Conservation (phyloP, 2,329 filamentous ascomycete genomes). For the Teratosphaeria viscida region DNA sequence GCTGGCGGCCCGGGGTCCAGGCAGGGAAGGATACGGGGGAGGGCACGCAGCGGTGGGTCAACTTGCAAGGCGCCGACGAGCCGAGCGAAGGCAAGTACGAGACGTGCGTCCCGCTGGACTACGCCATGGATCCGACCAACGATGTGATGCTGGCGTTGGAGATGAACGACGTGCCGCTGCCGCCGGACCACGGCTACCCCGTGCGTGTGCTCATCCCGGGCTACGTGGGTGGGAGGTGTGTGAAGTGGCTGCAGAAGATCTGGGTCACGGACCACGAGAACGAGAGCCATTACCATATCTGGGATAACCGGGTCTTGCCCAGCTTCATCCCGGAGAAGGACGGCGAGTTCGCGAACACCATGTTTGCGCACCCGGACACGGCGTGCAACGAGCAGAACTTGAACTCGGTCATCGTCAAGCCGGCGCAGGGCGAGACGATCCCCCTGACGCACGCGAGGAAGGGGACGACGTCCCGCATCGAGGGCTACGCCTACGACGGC, state of each 20-base stretch:
- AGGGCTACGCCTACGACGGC: no score
- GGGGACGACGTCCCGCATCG: no score
- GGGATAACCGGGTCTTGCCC: no score
- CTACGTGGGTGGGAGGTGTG: conserved; percentile 31
- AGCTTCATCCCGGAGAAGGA: no score
- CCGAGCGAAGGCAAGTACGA: conserved; percentile 39
- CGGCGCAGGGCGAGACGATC: no score
- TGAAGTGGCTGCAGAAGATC: conserved; percentile 34
- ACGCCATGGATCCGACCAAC: conserved; percentile 32
- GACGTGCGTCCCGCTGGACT: conserved; percentile 39
- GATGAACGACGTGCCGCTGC: conserved; percentile 32
- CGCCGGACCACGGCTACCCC: conserved; percentile 35
- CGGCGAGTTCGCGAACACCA: no score
- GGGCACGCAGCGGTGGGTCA: conserved; percentile 30
- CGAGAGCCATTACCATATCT: no score
- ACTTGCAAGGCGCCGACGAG: conserved; percentile 42
- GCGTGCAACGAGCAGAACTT: no score
- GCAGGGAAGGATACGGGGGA: not conserved
- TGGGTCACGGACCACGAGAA: conserved; percentile 28
- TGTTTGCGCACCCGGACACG: no score
- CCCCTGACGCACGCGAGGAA: no score
- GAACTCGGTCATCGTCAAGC: no score
- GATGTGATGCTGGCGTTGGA: conserved; percentile 48
- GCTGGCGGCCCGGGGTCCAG: no score
- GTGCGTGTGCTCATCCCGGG: conserved; percentile 34